phyloP scores from a whole-genome alignment of 2,329 filamentous ascomycete genomes.

The Magnaporthiopsis incrustans region DNA sequence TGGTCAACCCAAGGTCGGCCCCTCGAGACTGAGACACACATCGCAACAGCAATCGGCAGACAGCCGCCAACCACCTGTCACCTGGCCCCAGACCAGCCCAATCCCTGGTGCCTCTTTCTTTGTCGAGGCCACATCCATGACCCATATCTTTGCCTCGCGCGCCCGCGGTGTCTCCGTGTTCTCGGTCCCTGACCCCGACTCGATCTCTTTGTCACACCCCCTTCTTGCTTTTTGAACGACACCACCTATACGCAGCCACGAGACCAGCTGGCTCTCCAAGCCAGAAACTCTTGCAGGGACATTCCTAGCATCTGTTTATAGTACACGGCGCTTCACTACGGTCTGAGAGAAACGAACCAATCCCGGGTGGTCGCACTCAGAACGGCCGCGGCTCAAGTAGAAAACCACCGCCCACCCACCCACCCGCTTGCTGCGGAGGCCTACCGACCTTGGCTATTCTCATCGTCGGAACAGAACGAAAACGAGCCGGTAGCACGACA shows the following conservation, averaged over 20 bases:
- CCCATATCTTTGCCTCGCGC: neutral
- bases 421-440: neutral
- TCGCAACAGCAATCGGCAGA: conserved; percentile 24
- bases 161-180: neutral
- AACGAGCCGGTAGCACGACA: neutral
- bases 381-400: neutral
- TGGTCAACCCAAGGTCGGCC: conserved; percentile 4
- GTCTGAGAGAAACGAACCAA: neutral
- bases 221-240: neutral
- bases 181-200: neutral
- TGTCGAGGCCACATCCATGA: neutral
- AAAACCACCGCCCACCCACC: neutral
- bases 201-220: neutral
- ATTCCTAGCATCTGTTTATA: neutral
- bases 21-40: conserved; percentile 30
- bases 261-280: neutral
- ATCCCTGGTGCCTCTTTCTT: conserved; percentile 10
- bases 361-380: neutral
- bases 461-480: neutral
- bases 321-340: neutral
- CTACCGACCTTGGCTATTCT: neutral
- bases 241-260: neutral
- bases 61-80: neutral
- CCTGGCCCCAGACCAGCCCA: conserved; percentile 4
- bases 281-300: neutral